Conservation (phyloP, 192 early-diverging fungal genomes). For the Coemansia sp. region DNA sequence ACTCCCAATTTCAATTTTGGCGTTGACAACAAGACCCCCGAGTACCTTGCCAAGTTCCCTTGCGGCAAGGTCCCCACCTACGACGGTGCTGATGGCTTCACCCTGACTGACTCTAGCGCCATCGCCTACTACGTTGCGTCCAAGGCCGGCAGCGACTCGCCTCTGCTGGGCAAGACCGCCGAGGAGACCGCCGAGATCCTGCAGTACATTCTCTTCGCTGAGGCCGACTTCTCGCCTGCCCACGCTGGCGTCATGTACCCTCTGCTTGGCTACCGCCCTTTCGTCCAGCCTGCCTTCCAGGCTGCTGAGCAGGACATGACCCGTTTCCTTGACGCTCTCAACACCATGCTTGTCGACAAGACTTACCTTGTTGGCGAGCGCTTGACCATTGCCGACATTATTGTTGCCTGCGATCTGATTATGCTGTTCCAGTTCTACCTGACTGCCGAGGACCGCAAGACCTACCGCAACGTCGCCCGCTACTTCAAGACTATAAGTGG, state of each 20-base stretch:
- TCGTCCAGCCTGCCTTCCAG: slow-evolving; percentile 64
- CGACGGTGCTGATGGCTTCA: slow-evolving; percentile 72
- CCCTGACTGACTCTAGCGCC: slow-evolving; percentile 75
- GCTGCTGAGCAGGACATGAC: slow-evolving; percentile 67
- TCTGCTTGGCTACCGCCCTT: slow-evolving; percentile 43
- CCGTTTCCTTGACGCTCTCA: slow-evolving; percentile 65
- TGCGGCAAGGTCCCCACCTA: slow-evolving; percentile 85
- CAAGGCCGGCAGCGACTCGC: slow-evolving; percentile 37
- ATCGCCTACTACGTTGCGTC: slow-evolving; percentile 79
- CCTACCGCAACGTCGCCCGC: slow-evolving; percentile 84
- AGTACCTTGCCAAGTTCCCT: slow-evolving; percentile 88
- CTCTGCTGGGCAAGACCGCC: slow-evolving; percentile 60
- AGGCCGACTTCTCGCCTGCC: slow-evolving; percentile 55
- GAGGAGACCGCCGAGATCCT: slow-evolving; percentile 64
- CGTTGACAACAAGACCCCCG: slow-evolving; percentile 72
- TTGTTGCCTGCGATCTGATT: slow-evolving; percentile 57
- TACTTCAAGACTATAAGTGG: slow-evolving; percentile 87
- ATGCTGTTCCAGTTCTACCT: slow-evolving; percentile 47
- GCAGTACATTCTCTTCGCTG: slow-evolving; percentile 63
- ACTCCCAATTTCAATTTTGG: slow-evolving; percentile 61
- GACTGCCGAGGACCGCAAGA: slow-evolving; percentile 66
- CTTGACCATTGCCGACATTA: slow-evolving; percentile 89
- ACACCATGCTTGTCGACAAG: slow-evolving; percentile 76
- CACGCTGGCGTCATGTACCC: slow-evolving; percentile 53
- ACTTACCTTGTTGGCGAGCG: slow-evolving; percentile 95